Conservation (phyloP, 2,329 filamentous ascomycete species). For the Arthrobotrys pseudoclavata region DNA sequence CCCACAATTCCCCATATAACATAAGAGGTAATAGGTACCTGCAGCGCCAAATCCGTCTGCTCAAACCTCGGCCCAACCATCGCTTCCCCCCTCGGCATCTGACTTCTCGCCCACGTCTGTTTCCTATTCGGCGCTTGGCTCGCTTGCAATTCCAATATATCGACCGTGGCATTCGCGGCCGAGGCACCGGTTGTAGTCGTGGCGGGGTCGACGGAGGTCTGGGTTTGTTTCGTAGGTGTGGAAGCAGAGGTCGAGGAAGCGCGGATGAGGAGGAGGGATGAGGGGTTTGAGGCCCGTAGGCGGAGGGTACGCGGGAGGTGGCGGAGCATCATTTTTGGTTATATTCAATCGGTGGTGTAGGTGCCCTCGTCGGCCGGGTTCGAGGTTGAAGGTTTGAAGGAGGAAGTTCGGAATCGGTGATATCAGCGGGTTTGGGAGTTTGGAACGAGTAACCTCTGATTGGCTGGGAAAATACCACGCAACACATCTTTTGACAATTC, state of each 20-base stretch:
- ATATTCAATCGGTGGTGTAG: neutral
- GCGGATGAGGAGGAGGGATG: conserved; percentile 26
- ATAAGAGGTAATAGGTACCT: conserved; percentile 76
- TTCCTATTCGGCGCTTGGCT: conserved; percentile 89
- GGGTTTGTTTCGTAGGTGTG: conserved; percentile 1
- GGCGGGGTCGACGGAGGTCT: conserved; percentile 31
- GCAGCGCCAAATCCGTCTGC: conserved; percentile 91
- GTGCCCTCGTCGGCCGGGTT: neutral
- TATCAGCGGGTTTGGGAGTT: neutral
- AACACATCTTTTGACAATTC: neutral
- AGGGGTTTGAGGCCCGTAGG: conserved; percentile 21
- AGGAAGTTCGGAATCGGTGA: conserved; percentile 1
- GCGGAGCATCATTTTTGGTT: conserved; percentile 36
- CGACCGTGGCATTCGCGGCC: conserved; percentile 8
- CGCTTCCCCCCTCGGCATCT: conserved; percentile 82
- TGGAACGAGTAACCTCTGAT: neutral
- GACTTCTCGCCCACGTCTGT: conserved; percentile 85
- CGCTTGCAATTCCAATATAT: conserved; percentile 66
- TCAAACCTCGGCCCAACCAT: conserved; percentile 97
- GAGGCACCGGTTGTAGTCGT: conserved; percentile 16
- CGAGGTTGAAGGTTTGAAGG: neutral
- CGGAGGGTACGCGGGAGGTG: conserved; percentile 45
- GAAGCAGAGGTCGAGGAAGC: conserved; percentile 34
- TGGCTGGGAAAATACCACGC: neutral
- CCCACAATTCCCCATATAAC: neutral